Evolutionary conservation across 179 eudicot genomes (phyloP), one percentile per base, ranked within the genome.

Genomic region (Nepenthes alata): DNA sequence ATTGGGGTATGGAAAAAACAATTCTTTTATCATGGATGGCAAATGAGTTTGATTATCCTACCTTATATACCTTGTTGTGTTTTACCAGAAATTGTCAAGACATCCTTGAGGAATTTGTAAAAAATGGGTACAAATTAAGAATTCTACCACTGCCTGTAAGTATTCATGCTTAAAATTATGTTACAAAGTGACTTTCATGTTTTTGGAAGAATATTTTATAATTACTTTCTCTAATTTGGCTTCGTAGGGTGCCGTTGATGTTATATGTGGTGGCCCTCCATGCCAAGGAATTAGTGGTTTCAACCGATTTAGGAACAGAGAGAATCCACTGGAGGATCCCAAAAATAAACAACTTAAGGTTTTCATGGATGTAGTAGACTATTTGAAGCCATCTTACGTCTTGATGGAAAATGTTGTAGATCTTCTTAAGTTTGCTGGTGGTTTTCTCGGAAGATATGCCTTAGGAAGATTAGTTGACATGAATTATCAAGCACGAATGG

Each of bases 281-380:
- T 91, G 97, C 58, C 97, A 91, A 71, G 97, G 97, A 8, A 74
- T 87, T 1, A 91, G 97, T 49, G 97, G 97, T 2, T 85, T 77
- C 53, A 91, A 91, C 36, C 81, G 95, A 0, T 83, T 80, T 35
- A 70, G 95, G 68, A 71, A 85, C 39, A 25, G 12, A 2, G 68
- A 55, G 1, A 70, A 73, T 2, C 96, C 96, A 0, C 70, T 89
- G 35, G 65, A 72, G 3, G 97, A 85, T 64, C 64, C 62, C 0
- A 83, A 80, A 60, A 90, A 90, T 47, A 55, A 68, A 34, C 95
- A 90, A 47, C 73, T 90, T 0, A 36, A 67, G 0, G 88, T 88
- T 4, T 90, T 48, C 56, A 90, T 90, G 97, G 81, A 85, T 59
- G 83, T 85, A 2, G 82, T 90, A 0, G 74, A 72, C 1, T 85